phyloP scores from a whole-genome alignment of 768 basidiomycete species.

The Tricholoma sp. region DNA sequence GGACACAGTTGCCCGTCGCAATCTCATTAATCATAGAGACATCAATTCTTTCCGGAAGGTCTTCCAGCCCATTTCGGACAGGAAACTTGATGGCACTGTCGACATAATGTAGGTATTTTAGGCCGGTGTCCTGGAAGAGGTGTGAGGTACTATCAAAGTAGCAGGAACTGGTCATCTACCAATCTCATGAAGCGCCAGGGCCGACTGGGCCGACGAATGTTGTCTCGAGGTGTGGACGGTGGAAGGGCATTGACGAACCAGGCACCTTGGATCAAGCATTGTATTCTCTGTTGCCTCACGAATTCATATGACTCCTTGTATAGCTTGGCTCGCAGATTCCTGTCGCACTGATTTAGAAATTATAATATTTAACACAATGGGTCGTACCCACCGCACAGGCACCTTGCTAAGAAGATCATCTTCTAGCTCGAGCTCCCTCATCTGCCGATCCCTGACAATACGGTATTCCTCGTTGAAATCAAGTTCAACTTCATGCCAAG shows the following conservation, averaged over 20 bases:
- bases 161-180: slow-evolving; percentile 32
- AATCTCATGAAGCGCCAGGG: slow-evolving; percentile 88
- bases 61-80: slow-evolving; percentile 77
- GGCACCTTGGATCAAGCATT: slow-evolving; percentile 82
- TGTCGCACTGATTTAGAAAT: slow-evolving; percentile 23
- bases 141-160: neutral
- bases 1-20: slow-evolving; percentile 64
- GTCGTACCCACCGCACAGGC: slow-evolving; percentile 65
- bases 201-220: slow-evolving; percentile 49
- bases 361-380: slow-evolving; percentile 1
- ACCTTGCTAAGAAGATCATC: slow-evolving; percentile 84
- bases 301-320: slow-evolving; percentile 91
- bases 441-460: slow-evolving; percentile 80
- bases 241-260: slow-evolving; percentile 88
- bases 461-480: slow-evolving; percentile 85
- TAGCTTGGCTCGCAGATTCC: slow-evolving; percentile 78
- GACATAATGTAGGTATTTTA: slow-evolving; percentile 80
- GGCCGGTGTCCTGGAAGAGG: slow-evolving; percentile 59
- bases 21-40: slow-evolving; percentile 76
- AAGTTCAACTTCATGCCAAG: slow-evolving; percentile 80
- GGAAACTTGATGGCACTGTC: slow-evolving; percentile 78
- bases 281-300: slow-evolving; percentile 82
- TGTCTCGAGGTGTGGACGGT: slow-evolving; percentile 44
- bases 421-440: slow-evolving; percentile 85
- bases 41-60: slow-evolving; percentile 84